Base-by-base conservation (phyloP, 768 basidiomycete genomes). In the Chiua virens region DNA sequence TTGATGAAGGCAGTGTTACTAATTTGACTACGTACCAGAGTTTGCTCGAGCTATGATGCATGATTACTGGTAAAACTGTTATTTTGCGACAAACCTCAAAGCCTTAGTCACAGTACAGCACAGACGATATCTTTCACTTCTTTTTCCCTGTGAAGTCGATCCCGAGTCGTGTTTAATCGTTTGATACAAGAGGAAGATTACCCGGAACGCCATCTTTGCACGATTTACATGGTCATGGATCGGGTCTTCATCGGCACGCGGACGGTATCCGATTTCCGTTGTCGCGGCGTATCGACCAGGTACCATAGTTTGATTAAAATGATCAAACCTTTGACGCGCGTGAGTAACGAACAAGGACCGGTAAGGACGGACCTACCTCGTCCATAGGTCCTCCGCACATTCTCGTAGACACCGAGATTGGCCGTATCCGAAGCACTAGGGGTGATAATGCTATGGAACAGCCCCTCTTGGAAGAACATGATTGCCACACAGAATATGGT, bases 371-470 rank as follows among this genome's bases (percentile, higher is more conserved):
- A 22, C 25, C 10, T 28, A 66, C 64, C 42, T 51, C 37, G 50
- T 30, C 56, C 63, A 23, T 63, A 63, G 1, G 14, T 3, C 21
- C 27, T 56, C 41, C 63, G 53, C 1, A 39, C 23, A 3, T 21
- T 23, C 42, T 52, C 56, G 30, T 65, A 65, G 15, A 41, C 42
- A 40, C 63, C 63, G 0, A 64, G 59, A 37, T 63, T 38, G 1
- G 47, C 45, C 2, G 47, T 25, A 37, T 64, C 49, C 20, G 45
- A 45, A 14, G 34, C 27, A 11, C 49, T 34, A 13, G 50, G 43
- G 3, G 37, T 22, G 45, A 65, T 44, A 14, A 65, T 43, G 28
- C 21, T 55, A n/a, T 66, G 53, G 50, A 65, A 64, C 25, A 63
- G 14, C 4, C 56, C 56, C 15, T 65, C 63, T 13, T 54, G 32